phyloP scores from a whole-genome alignment of 2,329 filamentous ascomycete species.

The Monosporascus sp. region DNA sequence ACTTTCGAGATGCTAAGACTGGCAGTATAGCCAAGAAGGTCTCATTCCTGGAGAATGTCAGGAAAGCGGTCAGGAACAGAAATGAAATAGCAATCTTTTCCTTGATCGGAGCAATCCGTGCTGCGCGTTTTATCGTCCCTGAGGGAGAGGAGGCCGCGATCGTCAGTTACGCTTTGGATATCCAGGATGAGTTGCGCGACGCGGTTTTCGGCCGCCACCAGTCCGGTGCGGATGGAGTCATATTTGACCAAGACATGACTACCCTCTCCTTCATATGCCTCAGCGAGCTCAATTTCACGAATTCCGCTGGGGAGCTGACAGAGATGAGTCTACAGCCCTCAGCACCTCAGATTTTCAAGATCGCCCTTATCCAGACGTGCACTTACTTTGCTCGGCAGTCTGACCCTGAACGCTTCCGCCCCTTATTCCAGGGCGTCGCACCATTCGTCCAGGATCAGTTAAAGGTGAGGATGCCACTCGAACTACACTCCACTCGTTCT shows the following conservation, averaged over 20 bases:
- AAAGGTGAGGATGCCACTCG: conserved; percentile 36
- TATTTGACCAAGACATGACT: conserved; percentile 59
- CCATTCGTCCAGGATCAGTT: conserved; percentile 53
- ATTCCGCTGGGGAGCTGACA: conserved; percentile 50
- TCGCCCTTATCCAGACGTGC: conserved; percentile 57
- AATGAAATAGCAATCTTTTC: conserved; percentile 65
- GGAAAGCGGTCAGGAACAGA: conserved; percentile 57
- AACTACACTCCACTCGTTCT: not conserved
- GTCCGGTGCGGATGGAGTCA: conserved; percentile 38
- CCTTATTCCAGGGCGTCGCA: conserved; percentile 50
- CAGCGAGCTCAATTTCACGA: conserved; percentile 55
- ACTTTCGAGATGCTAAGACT: conserved; percentile 58
- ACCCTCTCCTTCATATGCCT: conserved; percentile 63
- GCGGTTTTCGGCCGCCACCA: conserved; percentile 55
- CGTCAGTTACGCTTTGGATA: conserved; percentile 62
- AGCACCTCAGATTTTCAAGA: conserved; percentile 54
- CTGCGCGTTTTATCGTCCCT: conserved; percentile 56
- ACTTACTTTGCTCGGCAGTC: conserved; percentile 54
- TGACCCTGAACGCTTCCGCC: conserved; percentile 43
- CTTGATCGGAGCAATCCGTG: conserved; percentile 56
- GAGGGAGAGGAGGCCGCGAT: conserved; percentile 61
- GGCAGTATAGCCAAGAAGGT: conserved; percentile 61
- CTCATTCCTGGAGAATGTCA: conserved; percentile 56
- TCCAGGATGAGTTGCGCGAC: conserved; percentile 63
- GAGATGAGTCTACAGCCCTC: conserved; percentile 51